Evolutionary conservation across 2,329 filamentous ascomycete species (phyloP).

Genomic region (Nannizzia gypsea): DNA sequence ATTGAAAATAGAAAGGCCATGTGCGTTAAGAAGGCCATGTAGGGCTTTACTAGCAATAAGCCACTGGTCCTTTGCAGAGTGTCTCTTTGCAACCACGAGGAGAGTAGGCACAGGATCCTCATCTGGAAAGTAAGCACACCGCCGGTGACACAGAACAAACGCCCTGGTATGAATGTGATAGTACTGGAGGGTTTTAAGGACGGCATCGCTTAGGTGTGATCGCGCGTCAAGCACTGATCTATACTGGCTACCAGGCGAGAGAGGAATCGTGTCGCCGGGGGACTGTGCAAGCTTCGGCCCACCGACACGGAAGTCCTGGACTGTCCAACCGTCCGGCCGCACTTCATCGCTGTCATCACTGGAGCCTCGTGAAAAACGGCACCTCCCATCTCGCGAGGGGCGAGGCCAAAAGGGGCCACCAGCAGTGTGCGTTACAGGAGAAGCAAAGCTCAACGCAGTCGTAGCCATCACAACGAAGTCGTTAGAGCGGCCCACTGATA

Average conservation of each 20-base stretch:
- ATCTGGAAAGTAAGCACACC: not conserved
- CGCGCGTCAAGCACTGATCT: not conserved
- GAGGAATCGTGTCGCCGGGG: not conserved
- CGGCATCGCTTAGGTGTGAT: not conserved
- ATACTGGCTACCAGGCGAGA: not conserved
- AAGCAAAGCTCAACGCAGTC: not conserved
- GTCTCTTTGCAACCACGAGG: no score
- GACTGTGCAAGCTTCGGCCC: not conserved
- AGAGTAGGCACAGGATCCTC: not conserved
- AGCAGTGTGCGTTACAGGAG: not conserved
- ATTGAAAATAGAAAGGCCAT: no score
- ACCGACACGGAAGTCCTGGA: not conserved
- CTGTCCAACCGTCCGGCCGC: conserved; percentile 5
- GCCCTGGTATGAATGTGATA: not conserved
- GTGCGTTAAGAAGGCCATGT: no score
- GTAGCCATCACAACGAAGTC: no score
- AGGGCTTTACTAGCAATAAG: no score
- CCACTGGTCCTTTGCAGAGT: no score
- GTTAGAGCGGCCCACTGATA: no score
- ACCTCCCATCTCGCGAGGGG: not conserved
- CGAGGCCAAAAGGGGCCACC: not conserved
- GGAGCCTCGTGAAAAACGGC: conserved; percentile 2
- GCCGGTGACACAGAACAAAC: not conserved
- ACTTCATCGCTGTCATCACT: conserved; percentile 14
- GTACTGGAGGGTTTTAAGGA: not conserved